phyloP scores from a whole-genome alignment of 1,139 yeast genomes.

The Taiozyma sp. region DNA sequence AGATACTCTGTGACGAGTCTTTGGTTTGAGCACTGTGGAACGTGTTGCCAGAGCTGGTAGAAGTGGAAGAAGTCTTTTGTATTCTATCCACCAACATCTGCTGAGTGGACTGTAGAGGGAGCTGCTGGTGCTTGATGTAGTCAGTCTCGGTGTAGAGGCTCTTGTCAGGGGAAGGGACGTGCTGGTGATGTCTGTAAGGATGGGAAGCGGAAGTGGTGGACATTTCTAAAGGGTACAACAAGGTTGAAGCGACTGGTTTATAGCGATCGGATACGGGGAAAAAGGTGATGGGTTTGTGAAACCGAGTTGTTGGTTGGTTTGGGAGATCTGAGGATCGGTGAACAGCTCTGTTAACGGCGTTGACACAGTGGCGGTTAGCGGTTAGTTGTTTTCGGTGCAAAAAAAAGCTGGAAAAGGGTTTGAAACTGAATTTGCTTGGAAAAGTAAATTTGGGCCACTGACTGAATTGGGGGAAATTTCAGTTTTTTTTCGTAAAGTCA shows the following conservation, averaged over 20 bases:
- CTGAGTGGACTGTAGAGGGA: background rate
- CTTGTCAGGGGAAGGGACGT: background rate
- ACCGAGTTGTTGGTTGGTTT: too few relatives aligned
- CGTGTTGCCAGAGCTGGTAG: conserved; percentile 6
- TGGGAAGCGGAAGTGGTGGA: background rate
- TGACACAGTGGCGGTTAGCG: too few relatives aligned
- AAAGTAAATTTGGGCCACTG: background rate
- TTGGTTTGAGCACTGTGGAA: conserved; percentile 6
- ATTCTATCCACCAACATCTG: background rate
- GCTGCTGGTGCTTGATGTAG: background rate
- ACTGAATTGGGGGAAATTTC: background rate
- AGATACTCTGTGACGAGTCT: conserved; percentile 4
- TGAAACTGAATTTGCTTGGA: background rate
- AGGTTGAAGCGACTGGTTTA: background rate
- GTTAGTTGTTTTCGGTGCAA: too few relatives aligned
- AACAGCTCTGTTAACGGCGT: too few relatives aligned
- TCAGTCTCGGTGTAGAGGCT: background rate
- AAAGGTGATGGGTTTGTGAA: background rate
- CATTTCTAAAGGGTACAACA: background rate
- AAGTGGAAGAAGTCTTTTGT: conserved; percentile 1
- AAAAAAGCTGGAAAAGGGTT: background rate
- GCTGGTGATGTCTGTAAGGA: conserved; percentile 1
- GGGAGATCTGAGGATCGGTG: too few relatives aligned
- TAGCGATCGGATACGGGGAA: background rate
- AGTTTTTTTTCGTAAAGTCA: background rate